Evolutionary conservation across 2,329 filamentous ascomycete genomes (phyloP), one percentile per base, ranked within the genome.

Genomic region (Metarhizium rileyi): DNA sequence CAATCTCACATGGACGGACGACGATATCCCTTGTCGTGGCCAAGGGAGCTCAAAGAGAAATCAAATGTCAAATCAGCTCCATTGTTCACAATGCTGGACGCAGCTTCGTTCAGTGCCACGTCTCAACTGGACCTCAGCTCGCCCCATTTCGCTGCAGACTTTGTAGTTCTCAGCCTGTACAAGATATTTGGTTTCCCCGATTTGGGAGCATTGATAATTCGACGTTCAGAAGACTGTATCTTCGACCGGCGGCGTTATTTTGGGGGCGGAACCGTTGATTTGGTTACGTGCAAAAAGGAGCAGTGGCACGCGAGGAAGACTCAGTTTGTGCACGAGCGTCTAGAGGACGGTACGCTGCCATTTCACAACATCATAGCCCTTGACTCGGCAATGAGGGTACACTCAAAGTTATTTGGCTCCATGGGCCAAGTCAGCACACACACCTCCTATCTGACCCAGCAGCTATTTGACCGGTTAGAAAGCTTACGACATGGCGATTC

Each of bases 151-250:
- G 81, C 85, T 0, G 87, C 91, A 1, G 91, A 97, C 63, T 97
- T 97, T 56, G 84, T 81, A 0, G 86, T 88, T 0, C 61, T 97
- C 40, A 96, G 90, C 65, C 82, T 97, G 55, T 94, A 96, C 70
- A 98, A 97, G 65, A 90, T 96, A n/a, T 97, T 97, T 64, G 91
- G 93, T 1, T 96, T 96, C 56, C 91, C 91, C 0, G 88, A 97
- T 62, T 72, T 97, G 2, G 91, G 91, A 2, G 90, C 84, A 1
- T 69, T 98, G 51, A 81, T 97, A 27, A 81, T 97, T 12, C 81
- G 86, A 40, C 90, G 87, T 57, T 74, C 79, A 28, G 79, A 86
- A 12, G 80, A 78, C 6, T 64, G 75, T 36, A 62, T 84, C 3
- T 82, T 95, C 44, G 70, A 77, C 28, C 71, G 73, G 40, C 80